Evolutionary conservation across 106 monocot genomes (phyloP).

Genomic region (Chionographis japonica): DNA sequence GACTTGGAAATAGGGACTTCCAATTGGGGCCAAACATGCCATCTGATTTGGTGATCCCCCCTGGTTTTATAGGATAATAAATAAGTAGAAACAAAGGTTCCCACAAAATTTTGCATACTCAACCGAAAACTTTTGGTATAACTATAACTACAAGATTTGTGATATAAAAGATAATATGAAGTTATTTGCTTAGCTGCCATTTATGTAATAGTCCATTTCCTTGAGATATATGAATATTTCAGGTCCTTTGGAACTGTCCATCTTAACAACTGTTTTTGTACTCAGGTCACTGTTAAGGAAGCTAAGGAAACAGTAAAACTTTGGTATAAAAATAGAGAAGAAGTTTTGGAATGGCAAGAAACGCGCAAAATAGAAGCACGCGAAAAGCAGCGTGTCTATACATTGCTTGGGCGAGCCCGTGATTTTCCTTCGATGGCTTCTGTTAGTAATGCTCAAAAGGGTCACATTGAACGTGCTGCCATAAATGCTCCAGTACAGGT

Average conservation of each 20-base stretch:
- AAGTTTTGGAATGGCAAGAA: conserved; percentile 82
- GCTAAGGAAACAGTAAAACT: conserved; percentile 73
- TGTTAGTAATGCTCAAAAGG: conserved; percentile 50
- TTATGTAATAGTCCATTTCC: too few relatives aligned
- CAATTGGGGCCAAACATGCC: too few relatives aligned
- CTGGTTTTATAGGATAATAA: too few relatives aligned
- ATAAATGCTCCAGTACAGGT: conserved; percentile 99
- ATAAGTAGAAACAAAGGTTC: too few relatives aligned
- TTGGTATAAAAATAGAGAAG: conserved; percentile 90
- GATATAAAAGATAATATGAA: too few relatives aligned
- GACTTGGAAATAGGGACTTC: too few relatives aligned
- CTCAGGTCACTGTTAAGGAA: conserved; percentile 77
- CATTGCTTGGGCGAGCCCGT: conserved; percentile 79
- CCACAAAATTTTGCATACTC: too few relatives aligned
- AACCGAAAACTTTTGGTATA: too few relatives aligned
- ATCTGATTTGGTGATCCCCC: too few relatives aligned
- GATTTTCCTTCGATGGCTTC: conserved; percentile 53
- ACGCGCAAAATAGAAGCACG: conserved; percentile 51
- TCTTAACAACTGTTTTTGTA: conserved; percentile 5
- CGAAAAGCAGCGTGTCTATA: conserved; percentile 36
- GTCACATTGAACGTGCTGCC: conserved; percentile 94
- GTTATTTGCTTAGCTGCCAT: too few relatives aligned
- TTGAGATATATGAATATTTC: too few relatives aligned
- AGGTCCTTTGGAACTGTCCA: background rate
- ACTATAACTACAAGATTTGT: too few relatives aligned